Base-by-base conservation (phyloP, 2,329 filamentous ascomycete species). In the Aspergillus neoniger region DNA sequence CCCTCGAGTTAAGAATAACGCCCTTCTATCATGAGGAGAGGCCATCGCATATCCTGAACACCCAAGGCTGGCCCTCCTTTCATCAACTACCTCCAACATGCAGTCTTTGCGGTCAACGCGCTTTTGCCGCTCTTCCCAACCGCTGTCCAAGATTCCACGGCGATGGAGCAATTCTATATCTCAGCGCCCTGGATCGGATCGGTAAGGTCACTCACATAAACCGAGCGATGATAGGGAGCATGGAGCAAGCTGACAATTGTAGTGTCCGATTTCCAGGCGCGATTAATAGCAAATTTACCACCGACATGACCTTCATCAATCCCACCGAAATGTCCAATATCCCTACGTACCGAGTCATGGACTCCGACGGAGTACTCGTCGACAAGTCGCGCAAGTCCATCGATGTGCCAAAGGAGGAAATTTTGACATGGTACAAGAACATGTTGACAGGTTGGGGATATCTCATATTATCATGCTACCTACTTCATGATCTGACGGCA, bases 271-370 rank as follows among this genome's bases (percentile, higher is more conserved):
- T 99, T 68, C 95, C 95, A 0, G 95, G 95, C n/a, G 95, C 95
- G 0, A 83, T 98, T 55, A 94, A 97, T 76, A 96, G 92, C 74
- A 91, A 91, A 64, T 99, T 99, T 77, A 96, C 91, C 4, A 89
- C 86, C 65, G 82, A 83, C 0, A 88, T 98, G 76, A 82, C 84
- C 43, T 98, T 96, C 77, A 86, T 91, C 58, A 85, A 86, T 53
- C 91, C 93, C 0, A 84, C 88, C 43, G 85, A 88, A 55, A 85
- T 88, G 69, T 82, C 87, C 36, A 89, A 92, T 5, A 90, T 99
- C 72, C 87, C 93, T 25, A 98, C 95, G 4, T 99, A 96, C 80
- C 90, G 95, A 52, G 88, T 94, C 25, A 89, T 99, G 72, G 91
- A 96, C 75, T 92, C 96, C 67, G 88, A 97, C 74, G 95, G 95